phyloP scores from a whole-genome alignment of 2,329 filamentous ascomycete genomes.

The Diplodia intermedia region DNA sequence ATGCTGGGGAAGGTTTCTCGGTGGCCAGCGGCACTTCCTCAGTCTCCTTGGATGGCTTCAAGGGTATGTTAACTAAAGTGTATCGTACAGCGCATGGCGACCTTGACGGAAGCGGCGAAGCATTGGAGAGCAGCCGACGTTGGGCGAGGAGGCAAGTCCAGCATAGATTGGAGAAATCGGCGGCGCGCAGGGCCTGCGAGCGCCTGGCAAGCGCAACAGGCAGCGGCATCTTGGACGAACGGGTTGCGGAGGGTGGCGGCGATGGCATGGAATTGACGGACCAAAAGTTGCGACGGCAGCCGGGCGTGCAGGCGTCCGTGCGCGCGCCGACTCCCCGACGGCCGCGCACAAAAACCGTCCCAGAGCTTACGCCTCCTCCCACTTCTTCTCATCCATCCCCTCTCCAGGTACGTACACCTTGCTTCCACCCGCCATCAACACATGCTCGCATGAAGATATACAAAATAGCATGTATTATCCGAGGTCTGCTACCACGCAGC shows the following conservation, averaged over 20 bases:
- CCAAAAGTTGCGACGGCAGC: conserved; percentile 24
- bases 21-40: not conserved
- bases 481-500: conserved; percentile 42
- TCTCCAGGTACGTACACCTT: conserved; percentile 7
- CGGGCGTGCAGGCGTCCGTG: conserved; percentile 8
- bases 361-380: not conserved
- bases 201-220: conserved; percentile 4
- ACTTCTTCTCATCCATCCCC: not conserved
- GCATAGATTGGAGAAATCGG: conserved; percentile 29
- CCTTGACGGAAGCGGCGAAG: not conserved
- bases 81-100: not conserved
- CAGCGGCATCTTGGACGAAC: not conserved
- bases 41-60: not conserved
- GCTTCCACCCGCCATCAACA: not conserved
- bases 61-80: not conserved
- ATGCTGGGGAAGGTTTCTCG: not conserved
- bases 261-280: not conserved
- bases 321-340: not conserved
- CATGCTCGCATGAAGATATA: conserved; percentile 44
- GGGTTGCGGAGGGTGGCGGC: not conserved
- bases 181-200: conserved; percentile 6
- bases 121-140: conserved; percentile 20
- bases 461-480: conserved; percentile 59
- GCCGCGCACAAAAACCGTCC: conserved; percentile 18
- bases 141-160: conserved; percentile 24